Evolutionary conservation across 2,329 filamentous ascomycete species (phyloP).

Genomic region (Remersonia thermophila): DNA sequence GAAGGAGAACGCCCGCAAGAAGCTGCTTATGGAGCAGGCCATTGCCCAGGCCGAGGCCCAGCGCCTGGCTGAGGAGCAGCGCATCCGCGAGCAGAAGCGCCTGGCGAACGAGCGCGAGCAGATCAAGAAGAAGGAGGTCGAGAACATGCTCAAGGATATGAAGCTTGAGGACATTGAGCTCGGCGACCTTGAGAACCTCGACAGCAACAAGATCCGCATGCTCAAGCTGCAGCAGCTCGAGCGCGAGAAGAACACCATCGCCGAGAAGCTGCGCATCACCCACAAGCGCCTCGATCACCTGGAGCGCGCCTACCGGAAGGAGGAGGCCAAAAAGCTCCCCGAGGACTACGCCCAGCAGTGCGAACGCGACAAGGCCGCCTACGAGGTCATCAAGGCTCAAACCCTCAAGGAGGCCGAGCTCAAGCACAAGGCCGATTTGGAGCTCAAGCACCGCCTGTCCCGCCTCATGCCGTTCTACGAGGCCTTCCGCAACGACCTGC

Average conservation of each 20-base stretch:
- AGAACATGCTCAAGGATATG: constrained; percentile 83
- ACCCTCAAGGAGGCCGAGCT: constrained; percentile 67
- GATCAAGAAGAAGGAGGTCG: constrained; percentile 84
- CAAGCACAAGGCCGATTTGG: constrained; percentile 86
- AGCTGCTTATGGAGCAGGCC: constrained; percentile 75
- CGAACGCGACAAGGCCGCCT: constrained; percentile 63
- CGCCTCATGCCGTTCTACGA: constrained; percentile 79
- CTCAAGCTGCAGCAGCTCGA: constrained; percentile 94
- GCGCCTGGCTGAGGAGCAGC: constrained; percentile 83
- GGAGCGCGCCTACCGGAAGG: constrained; percentile 90
- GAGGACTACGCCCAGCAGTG: constrained; percentile 78
- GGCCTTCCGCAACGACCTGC: constrained; percentile 67
- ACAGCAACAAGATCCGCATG: constrained; percentile 79
- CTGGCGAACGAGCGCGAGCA: constrained; percentile 78
- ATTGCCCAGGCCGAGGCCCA: constrained; percentile 81
- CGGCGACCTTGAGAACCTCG: constrained; percentile 72
- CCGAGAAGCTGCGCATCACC: constrained; percentile 79
- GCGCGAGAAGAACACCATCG: constrained; percentile 94
- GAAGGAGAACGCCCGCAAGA: constrained; percentile 82
- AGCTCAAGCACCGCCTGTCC: constrained; percentile 83
- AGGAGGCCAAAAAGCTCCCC: constrained; percentile 83
- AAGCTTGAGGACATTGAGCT: constrained; percentile 75
- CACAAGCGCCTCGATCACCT: constrained; percentile 94
- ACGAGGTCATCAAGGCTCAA: constrained; percentile 66
- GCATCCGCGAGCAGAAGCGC: constrained; percentile 76